Evolutionary conservation across 495 filamentous ascomycete species (phyloP), one percentile per base, ranked within the genome.

Genomic region (Pseudoneurospora amorphoporcata): DNA sequence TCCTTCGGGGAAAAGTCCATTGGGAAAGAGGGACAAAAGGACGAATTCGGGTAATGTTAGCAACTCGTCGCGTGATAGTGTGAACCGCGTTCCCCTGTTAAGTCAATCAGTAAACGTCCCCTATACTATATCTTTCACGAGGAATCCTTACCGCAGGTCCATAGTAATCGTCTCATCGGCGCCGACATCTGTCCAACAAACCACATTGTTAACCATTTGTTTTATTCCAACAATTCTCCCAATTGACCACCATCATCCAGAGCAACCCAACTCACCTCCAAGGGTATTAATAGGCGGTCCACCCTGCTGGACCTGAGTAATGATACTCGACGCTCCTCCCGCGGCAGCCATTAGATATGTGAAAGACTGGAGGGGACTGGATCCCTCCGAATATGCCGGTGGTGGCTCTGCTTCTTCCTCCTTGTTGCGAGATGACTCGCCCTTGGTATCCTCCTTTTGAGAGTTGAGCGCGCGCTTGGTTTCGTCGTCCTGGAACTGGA

Each of bases 271-370:
- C 88, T 74, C 88, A 94, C 94, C 94, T 88, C 92, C 92, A 72
- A 98, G 83, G 71, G 91, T 90, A 81, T 94, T 96, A 71, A 97
- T 90, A 16, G 93, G 91, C 75, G 93, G 92, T 72, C 92, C 95
- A 74, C 91, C 90, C 81, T 98, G 95, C 77, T 95, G 93, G 71
- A 99, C 95, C 84, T 99, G 95, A 82, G 95, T 99, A 82, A 99
- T 94, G 79, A 99, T 97, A 89, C 95, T 98, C 83, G 95, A 90
- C 75, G 94, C 92, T 82, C 94, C 95, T 86, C 94, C 94, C 82
- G 94, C 94, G 79, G 94, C 91, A 82, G 94, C 94, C 96, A 98
- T 98, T 76, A 96, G 90, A 89, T 97, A 99, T 77, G 92, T 91
- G 79, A 99, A 99, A 65, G 92, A 94, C 68, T 91, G 89, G 81